These are phyloP conservation scores for Neopestalotiopsis rosae DNA, from an alignment of 2,329 filamentous ascomycete genomes.

Conservation along the genomic window DNA sequence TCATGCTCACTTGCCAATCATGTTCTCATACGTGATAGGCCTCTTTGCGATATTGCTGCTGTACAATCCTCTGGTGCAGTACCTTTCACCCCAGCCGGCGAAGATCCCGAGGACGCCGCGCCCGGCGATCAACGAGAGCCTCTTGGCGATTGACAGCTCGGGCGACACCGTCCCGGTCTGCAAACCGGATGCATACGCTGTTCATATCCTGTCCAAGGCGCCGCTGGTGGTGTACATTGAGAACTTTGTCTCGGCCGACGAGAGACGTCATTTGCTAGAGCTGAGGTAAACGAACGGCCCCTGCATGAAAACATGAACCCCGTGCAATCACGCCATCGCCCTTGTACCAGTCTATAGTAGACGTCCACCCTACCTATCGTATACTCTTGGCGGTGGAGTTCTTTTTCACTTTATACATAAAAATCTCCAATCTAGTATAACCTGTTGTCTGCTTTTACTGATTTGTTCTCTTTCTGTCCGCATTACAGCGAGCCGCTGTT, in stretches of 20 bases:
- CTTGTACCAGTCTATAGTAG: background rate
- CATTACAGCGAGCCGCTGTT: constrained; percentile 50
- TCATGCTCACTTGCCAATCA: constrained; percentile 25
- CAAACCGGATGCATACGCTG: constrained; percentile 46
- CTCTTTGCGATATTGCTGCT: constrained; percentile 48
- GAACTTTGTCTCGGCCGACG: constrained; percentile 51
- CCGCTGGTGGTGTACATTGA: constrained; percentile 61
- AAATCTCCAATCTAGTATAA: background rate
- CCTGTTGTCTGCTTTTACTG: background rate
- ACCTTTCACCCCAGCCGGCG: constrained; percentile 37
- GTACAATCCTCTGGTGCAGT: constrained; percentile 47
- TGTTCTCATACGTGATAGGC: constrained; percentile 53
- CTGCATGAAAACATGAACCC: background rate
- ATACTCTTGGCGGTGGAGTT: background rate
- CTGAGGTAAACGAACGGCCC: constrained; percentile 49
- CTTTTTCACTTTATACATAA: background rate
- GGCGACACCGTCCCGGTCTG: constrained; percentile 43
- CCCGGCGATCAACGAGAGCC: constrained; percentile 54
- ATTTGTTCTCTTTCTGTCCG: background rate
- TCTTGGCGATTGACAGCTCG: constrained; percentile 52
- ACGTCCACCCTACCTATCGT: background rate
- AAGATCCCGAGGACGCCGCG: constrained; percentile 44
- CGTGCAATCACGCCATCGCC: background rate
- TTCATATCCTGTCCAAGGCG: constrained; percentile 53
- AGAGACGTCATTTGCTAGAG: constrained; percentile 53